Evolutionary conservation across 805 yeast genomes (phyloP), one percentile per base, ranked within the genome.

Genomic region (Candida manassasensis): DNA sequence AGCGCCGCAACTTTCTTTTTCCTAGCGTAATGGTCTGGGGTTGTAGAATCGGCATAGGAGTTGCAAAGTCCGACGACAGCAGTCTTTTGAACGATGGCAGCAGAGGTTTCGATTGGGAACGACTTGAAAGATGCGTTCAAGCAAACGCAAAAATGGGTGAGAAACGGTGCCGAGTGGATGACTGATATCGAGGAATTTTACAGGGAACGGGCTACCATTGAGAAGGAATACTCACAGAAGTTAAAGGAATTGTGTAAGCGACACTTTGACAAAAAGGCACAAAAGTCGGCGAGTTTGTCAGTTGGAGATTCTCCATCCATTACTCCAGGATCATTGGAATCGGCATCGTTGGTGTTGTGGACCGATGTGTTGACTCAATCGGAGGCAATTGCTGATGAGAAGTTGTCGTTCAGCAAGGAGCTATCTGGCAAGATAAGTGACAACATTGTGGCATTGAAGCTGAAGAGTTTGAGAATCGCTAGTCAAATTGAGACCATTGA

Each of bases 271-370:
- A 82, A 77, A 57, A 88, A 89, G 54, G 82, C 95, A 32, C 77
- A 77, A 44, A 59, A 69, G 12, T 68, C 86, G 8, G 75, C 90
- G 0, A 55, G 63, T 10, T 59, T 93, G 19, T 77, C 89, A 29
- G 98, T 93, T 2, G 99, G 99, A 17, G 95, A 86, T 41, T 75
- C 75, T 12, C 98, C 99, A 0, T 73, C 79, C 27, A 75, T 85
- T 28, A 93, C 99, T 0, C 97, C 98, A 0, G 98, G 99, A 0
- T 87, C 97, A 0, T 66, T 90, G 33, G 97, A 93, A 53, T 73
- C 84, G 44, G 95, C 96, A 0, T 70, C 84, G 11, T 62, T 89
- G 42, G 95, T 85, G 9, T 76, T 95, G 2, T 90, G 98, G 98
- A 86, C 76, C 29, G 95, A 87, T 44, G 75, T 89, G 5, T 70